Evolutionary conservation across 768 basidiomycete genomes (phyloP).

Genomic region (Trametes sanguinea): DNA sequence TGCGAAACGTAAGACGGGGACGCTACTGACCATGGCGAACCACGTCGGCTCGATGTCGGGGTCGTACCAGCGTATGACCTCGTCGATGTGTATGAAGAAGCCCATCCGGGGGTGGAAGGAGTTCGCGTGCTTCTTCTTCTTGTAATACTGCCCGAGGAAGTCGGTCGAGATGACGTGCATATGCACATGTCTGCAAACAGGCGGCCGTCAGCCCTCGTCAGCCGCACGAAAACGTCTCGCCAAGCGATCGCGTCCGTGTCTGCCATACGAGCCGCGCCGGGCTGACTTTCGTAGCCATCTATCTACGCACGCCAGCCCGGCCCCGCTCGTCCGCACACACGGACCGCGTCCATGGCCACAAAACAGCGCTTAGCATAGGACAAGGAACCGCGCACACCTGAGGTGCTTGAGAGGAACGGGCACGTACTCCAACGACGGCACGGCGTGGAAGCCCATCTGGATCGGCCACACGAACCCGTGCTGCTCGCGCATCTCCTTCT

Average conservation of each 20-base stretch:
- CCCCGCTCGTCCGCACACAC: background rate
- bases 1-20: background rate
- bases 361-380: background rate
- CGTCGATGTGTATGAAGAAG: constrained; percentile 77
- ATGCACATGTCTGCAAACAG: constrained; percentile 65
- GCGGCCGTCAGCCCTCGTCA: too few species aligned
- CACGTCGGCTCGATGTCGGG: constrained; percentile 50
- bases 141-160: constrained; percentile 66
- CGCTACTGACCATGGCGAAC: constrained; percentile 50
- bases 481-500: constrained; percentile 76
- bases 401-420: background rate
- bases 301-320: background rate
- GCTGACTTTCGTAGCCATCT: background rate
- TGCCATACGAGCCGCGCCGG: too few species aligned
- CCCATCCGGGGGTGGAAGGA: constrained; percentile 84
- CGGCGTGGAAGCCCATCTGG: constrained; percentile 83
- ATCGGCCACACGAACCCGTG: constrained; percentile 78
- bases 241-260: too few species aligned
- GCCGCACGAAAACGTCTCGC: too few species aligned
- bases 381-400: constrained; percentile 4
- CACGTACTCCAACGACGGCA: constrained; percentile 83
- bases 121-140: constrained; percentile 90
- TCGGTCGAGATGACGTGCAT: constrained; percentile 86
- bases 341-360: background rate
- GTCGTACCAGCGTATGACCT: constrained; percentile 84